Conservation (phyloP, 352 stramenopile genomes). For the Phytophthora hibernalis region DNA sequence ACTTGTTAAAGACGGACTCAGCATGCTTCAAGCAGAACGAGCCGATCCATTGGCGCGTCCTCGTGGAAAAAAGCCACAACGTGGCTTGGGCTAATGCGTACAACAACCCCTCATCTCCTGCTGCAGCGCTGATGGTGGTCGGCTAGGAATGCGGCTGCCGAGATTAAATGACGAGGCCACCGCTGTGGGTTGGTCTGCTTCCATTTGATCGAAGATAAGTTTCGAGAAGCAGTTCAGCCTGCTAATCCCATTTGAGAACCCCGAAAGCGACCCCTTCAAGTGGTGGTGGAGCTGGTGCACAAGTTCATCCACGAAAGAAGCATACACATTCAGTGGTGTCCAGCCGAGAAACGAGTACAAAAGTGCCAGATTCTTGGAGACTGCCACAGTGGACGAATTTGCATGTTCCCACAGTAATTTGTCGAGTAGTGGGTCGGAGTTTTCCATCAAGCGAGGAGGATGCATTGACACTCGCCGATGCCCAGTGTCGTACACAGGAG, state of each 20-base stretch:
- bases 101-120: conserved; percentile 47
- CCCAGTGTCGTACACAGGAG: not conserved
- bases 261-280: conserved; percentile 38
- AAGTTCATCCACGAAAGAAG: conserved; percentile 56
- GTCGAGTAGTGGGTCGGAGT: conserved; percentile 8
- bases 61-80: conserved; percentile 55
- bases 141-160: not conserved
- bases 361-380: conserved; percentile 63
- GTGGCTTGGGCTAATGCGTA: conserved; percentile 41
- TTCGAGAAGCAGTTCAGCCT: conserved; percentile 61
- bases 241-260: conserved; percentile 22
- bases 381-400: conserved; percentile 33
- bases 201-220: conserved; percentile 43
- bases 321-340: conserved; percentile 54
- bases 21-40: conserved; percentile 45
- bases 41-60: conserved; percentile 47
- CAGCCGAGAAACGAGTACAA: conserved; percentile 55
- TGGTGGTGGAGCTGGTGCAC: conserved; percentile 46
- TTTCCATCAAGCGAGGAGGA: not conserved
- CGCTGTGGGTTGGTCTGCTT: conserved; percentile 4
- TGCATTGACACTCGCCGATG: not conserved
- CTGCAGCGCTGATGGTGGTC: conserved; percentile 11
- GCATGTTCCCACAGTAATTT: conserved; percentile 26
- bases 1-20: conserved; percentile 41
- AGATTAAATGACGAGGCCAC: conserved; percentile 2